A percentile compares a stretch with the other conserved stretches of the same genome.
Conservation (phyloP, 1,284 basidiomycete species). For the Fistulinella cinereoalba region DNA sequence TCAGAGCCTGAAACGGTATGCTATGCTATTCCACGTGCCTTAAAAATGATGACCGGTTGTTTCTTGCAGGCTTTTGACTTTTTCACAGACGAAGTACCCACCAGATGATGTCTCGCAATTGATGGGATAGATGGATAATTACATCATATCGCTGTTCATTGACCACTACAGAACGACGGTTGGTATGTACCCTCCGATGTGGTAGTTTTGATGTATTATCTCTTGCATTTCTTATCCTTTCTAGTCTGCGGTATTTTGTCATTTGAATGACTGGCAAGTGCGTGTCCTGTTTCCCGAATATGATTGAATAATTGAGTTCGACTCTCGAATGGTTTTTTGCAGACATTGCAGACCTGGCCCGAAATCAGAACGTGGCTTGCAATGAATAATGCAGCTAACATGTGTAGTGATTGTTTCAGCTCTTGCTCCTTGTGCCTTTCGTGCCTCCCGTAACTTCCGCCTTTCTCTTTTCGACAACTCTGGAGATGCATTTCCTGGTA, state of each 20-base stretch:
- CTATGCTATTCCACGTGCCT: slow-evolving; percentile 10
- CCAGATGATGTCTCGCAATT: slow-evolving; percentile 87
- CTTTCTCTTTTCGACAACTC: slow-evolving; percentile 79
- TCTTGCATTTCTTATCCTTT: slow-evolving; percentile 44
- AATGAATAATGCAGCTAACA: slow-evolving; percentile 12
- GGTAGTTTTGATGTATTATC: slow-evolving; percentile 19
- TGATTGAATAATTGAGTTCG: slow-evolving; percentile 80
- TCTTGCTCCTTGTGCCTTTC: slow-evolving; percentile 59
- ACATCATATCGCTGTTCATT: background rate
- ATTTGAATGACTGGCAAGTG: slow-evolving; percentile 46
- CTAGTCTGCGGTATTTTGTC: slow-evolving; percentile 26
- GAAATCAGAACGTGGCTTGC: slow-evolving; percentile 1
- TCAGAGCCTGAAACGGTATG: slow-evolving; percentile 91
- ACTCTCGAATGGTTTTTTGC: slow-evolving; percentile 61
- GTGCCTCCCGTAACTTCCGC: slow-evolving; percentile 72
- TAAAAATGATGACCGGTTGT: slow-evolving; percentile 7
- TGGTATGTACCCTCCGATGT: slow-evolving; percentile 6
- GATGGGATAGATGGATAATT: slow-evolving; percentile 66
- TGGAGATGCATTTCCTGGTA: slow-evolving; percentile 28
- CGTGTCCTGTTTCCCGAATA: slow-evolving; percentile 74
- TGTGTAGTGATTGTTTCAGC: slow-evolving; percentile 4
- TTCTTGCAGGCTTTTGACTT: slow-evolving; percentile 76
- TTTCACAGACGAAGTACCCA: slow-evolving; percentile 92
- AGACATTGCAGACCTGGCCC: slow-evolving; percentile 69
- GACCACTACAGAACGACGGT: too few relatives aligned